Conservation (phyloP, 2,329 filamentous ascomycete genomes). For the Neoscytalidium dimidiatum region DNA sequence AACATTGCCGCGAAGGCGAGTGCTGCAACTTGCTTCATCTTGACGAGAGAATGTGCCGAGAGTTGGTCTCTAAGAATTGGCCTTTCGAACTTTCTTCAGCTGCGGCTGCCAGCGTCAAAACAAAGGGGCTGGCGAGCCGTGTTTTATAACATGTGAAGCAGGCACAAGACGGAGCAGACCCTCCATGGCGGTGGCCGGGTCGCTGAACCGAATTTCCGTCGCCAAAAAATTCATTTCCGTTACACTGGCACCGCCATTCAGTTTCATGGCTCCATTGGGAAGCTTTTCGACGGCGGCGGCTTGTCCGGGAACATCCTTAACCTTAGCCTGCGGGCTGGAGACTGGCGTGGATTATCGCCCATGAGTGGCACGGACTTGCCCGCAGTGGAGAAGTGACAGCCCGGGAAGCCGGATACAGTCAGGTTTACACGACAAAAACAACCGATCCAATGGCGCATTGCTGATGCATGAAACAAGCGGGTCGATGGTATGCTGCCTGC, state of each 20-base stretch:
- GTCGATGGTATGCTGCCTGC: constrained; percentile 1
- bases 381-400: background rate
- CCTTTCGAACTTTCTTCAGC: background rate
- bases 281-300: background rate
- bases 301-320: background rate
- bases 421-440: background rate
- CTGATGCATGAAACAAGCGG: background rate
- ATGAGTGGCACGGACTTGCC: background rate
- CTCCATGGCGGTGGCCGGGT: constrained; percentile 3
- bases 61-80: background rate
- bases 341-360: background rate
- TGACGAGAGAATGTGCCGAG: background rate
- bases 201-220: constrained; percentile 11
- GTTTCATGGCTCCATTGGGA: background rate
- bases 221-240: background rate
- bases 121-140: background rate
- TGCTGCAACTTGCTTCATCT: constrained; percentile 7
- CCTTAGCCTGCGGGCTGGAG: constrained; percentile 5
- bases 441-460: background rate
- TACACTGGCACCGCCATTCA: constrained; percentile 8
- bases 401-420: background rate
- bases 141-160: background rate
- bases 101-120: background rate
- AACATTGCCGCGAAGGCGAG: constrained; percentile 14
- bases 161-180: background rate